Evolutionary conservation across 1,139 yeast genomes (phyloP).

Genomic region (Hanseniaspora uvarum): DNA sequence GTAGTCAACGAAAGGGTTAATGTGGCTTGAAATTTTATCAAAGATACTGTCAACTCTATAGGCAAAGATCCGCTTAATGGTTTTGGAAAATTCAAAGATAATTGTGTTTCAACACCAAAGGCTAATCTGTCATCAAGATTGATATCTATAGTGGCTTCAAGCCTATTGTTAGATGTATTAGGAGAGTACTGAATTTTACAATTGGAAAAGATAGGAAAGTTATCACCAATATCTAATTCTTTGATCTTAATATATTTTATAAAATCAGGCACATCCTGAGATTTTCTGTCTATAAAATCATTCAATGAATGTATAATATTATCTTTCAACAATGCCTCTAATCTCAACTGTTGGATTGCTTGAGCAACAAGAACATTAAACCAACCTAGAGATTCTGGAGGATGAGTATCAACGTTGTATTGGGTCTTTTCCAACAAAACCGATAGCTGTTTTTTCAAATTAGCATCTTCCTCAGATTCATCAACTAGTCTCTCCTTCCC

Average conservation of each 20-base stretch:
- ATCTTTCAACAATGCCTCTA: slow-evolving; percentile 75
- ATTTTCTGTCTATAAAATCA: slow-evolving; percentile 36
- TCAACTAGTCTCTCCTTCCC: slow-evolving; percentile 26
- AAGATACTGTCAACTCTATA: slow-evolving; percentile 69
- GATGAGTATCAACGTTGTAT: slow-evolving; percentile 78
- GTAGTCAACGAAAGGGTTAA: slow-evolving; percentile 55
- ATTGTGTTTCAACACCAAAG: slow-evolving; percentile 73
- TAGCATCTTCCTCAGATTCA: slow-evolving; percentile 27
- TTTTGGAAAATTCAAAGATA: slow-evolving; percentile 74
- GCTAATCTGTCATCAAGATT: slow-evolving; percentile 85
- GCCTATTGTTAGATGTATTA: slow-evolving; percentile 33
- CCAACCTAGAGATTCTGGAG: slow-evolving; percentile 92
- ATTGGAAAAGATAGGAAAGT: slow-evolving; percentile 88
- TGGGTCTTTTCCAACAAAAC: slow-evolving; percentile 78
- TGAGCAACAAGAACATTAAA: slow-evolving; percentile 90
- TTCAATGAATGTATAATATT: slow-evolving; percentile 72
- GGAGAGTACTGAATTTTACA: slow-evolving; percentile 65
- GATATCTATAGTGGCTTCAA: slow-evolving; percentile 89
- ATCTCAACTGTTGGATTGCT: slow-evolving; percentile 71
- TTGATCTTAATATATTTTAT: slow-evolving; percentile 69
- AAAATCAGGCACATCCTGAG: slow-evolving; percentile 55
- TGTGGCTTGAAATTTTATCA: slow-evolving; percentile 89
- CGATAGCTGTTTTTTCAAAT: slow-evolving; percentile 30
- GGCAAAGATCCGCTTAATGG: slow-evolving; percentile 80
- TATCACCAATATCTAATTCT: slow-evolving; percentile 88